A percentile compares a stretch with the other conserved stretches of the same genome.
Evolutionary conservation across 2,329 filamentous ascomycete genomes (phyloP).

Genomic region (Calcarisporium arbuscula): DNA sequence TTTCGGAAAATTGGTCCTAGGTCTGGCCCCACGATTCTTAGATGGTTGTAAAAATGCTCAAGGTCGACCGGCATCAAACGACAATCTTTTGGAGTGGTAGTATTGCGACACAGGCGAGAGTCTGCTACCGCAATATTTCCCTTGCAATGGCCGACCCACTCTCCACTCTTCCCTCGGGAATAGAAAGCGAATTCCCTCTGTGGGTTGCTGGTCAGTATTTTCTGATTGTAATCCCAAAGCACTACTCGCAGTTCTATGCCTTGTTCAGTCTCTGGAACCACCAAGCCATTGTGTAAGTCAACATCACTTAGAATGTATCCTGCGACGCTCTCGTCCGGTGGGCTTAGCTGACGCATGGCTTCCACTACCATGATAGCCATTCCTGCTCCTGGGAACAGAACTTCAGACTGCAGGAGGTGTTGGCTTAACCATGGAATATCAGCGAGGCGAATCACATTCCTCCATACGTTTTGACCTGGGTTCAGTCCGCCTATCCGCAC

Average conservation of each 20-base stretch:
- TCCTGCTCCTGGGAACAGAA: conserved; percentile 1
- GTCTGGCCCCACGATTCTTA: too few species aligned
- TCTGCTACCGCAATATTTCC: background rate
- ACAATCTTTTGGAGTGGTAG: too few species aligned
- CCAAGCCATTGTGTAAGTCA: background rate
- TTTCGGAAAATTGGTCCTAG: too few species aligned
- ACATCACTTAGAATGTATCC: conserved; percentile 1
- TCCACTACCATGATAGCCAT: conserved; percentile 3
- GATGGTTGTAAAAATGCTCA: too few species aligned
- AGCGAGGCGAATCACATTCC: background rate
- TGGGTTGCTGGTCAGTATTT: background rate
- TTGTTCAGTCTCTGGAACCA: background rate
- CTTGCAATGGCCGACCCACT: conserved; percentile 1
- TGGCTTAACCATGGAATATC: background rate
- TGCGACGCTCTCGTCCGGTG: background rate
- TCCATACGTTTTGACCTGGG: background rate
- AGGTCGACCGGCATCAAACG: too few species aligned
- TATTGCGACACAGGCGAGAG: too few species aligned
- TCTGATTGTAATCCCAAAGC: background rate
- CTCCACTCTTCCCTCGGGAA: background rate
- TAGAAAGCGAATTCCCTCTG: background rate
- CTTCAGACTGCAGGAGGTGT: background rate
- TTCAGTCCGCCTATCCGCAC: background rate
- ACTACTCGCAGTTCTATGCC: conserved; percentile 1
- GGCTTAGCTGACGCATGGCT: conserved; percentile 1